Conservation (phyloP, 31 red algal species). For the Porphyra umbilicalis region DNA sequence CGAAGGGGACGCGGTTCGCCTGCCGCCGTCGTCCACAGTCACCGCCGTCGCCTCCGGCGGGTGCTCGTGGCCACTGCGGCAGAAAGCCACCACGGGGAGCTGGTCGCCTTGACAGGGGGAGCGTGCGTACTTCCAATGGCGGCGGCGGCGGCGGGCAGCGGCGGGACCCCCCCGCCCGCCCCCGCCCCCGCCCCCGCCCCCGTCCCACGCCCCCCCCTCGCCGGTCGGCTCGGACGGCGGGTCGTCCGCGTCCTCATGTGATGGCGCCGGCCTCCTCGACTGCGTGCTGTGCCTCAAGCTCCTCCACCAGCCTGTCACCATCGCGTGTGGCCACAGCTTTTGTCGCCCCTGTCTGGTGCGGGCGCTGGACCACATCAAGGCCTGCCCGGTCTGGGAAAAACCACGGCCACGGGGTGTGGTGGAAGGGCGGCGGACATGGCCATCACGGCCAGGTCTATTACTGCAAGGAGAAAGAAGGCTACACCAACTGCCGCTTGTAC, state of each 20-base stretch:
- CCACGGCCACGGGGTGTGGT: background rate
- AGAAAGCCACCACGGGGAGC: background rate
- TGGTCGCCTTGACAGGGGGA: background rate
- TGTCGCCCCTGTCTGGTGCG: slow-evolving; percentile 48
- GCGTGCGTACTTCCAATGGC: background rate
- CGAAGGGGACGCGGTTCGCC: background rate
- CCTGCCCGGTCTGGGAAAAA: slow-evolving; percentile 17
- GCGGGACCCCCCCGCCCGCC: background rate
- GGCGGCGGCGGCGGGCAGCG: background rate
- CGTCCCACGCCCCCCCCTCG: background rate
- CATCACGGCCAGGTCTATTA: background rate
- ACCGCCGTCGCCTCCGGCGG: background rate
- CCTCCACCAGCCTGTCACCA: slow-evolving; percentile 63
- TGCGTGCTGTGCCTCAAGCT: slow-evolving; percentile 63
- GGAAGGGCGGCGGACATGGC: background rate
- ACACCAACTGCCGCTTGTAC: background rate
- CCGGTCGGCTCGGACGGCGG: background rate
- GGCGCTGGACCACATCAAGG: slow-evolving; percentile 39
- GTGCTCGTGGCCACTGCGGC: background rate
- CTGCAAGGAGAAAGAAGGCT: background rate
- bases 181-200: background rate
- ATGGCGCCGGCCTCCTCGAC: slow-evolving; percentile 21
- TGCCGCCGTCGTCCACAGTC: background rate
- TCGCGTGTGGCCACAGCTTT: slow-evolving; percentile 64
- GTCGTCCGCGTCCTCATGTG: background rate